Evolutionary conservation across 2,329 filamentous ascomycete genomes (phyloP), one percentile per base, ranked within the genome.

Genomic region (Sporothrix curviconia): DNA sequence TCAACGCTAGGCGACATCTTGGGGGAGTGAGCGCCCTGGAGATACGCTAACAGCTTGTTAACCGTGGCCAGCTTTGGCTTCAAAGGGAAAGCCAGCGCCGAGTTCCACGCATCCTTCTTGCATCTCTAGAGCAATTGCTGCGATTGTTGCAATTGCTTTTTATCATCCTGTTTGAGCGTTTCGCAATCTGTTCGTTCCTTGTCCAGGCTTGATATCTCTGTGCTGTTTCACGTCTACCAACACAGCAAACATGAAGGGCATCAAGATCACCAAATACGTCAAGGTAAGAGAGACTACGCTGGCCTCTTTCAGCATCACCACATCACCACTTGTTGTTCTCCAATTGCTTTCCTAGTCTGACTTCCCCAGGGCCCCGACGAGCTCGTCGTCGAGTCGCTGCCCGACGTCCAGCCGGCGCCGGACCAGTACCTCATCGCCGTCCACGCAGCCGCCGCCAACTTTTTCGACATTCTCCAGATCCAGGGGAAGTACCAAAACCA

Each of bases 401-500:
- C 90, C 17, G 89, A 91, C 55, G 92, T 90, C 1, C 74, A 75
- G 1, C 89, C 91, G 1, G 77, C 79, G 8, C 72, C 83, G 32
- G 76, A 88, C 67, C 84, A 96, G 74, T 97, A 96, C 70, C 79
- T 95, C 62, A 88, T 97, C 69, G 82, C 85, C 67, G 88, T 97
- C 66, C 89, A 90, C 72, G 90, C 92, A 47, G 82, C 88, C 0
- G 92, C 90, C 19, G 89, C 90, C 66, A 97, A 97, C 76, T 97
- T 97, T 81, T 97, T 96, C 77, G 92, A 97, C 71, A 87, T 96
- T 58, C 83, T 97, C 56, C 92, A 97, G 69, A 90, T 96, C 68
- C 87, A 90, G 68, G 92, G 92, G 57, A 95, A 95, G 81, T 97
- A 97, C 74, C 92, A 97, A 69, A 81, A 90, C 69, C 92, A 96